Evolutionary conservation across 768 basidiomycete genomes (phyloP).

Genomic region (Termitomyces eurrhizus): DNA sequence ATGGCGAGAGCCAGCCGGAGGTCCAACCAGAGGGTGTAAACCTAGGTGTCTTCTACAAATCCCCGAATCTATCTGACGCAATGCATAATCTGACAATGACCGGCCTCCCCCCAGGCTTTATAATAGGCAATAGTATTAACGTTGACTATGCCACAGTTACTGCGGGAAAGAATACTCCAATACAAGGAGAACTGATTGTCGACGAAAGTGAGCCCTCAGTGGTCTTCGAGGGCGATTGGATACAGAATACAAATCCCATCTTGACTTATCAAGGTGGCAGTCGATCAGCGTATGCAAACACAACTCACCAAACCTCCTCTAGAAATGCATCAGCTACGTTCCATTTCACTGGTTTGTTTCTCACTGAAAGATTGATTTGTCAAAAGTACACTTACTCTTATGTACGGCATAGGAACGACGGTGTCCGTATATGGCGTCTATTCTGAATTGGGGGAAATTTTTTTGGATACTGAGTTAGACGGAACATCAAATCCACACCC

Average conservation of each 20-base stretch:
- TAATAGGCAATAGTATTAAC: too few species aligned
- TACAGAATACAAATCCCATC: background rate
- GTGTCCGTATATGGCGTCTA: background rate
- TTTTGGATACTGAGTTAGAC: too few species aligned
- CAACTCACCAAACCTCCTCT: background rate
- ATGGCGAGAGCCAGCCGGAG: background rate
- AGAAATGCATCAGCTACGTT: background rate
- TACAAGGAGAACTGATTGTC: background rate
- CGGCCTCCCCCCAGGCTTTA: too few species aligned
- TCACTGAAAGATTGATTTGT: background rate
- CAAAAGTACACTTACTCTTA: background rate
- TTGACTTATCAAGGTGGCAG: background rate
- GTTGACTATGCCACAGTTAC: background rate
- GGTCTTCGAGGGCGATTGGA: background rate
- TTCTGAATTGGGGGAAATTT: fast-evolving
- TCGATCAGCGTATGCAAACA: background rate
- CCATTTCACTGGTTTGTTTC: background rate
- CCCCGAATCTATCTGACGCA: background rate
- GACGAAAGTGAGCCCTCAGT: too few species aligned
- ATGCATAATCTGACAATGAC: too few species aligned
- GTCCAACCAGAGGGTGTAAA: background rate
- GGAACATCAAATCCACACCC: too few species aligned
- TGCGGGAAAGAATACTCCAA: background rate
- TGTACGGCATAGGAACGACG: background rate
- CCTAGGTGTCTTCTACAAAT: background rate